A percentile compares a stretch with the other conserved stretches of the same genome.
Evolutionary conservation across 2,329 filamentous ascomycete genomes (phyloP).

Genomic region (Alternaria arborescens): DNA sequence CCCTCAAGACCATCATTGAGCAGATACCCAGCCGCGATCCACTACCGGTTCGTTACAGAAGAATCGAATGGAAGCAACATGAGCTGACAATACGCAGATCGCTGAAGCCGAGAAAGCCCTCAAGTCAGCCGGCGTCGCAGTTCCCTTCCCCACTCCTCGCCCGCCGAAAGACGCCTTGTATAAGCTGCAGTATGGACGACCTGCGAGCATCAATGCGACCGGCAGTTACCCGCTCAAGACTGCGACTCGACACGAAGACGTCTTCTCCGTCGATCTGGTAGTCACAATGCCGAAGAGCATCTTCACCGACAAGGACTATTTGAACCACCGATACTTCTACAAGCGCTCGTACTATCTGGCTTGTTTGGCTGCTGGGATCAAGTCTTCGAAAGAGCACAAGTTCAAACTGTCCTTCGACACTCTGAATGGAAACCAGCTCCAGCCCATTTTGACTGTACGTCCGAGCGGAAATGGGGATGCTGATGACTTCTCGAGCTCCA

Average conservation of each 20-base stretch:
- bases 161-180: conserved; percentile 81
- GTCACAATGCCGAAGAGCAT: conserved; percentile 81
- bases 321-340: conserved; percentile 93
- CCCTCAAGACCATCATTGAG: conserved; percentile 56
- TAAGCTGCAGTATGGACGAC: conserved; percentile 79
- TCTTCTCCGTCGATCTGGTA: conserved; percentile 78
- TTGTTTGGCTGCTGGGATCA: conserved; percentile 76
- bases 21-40: conserved; percentile 61
- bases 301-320: conserved; percentile 94
- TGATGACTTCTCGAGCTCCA: conserved; percentile 49
- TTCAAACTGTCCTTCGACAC: conserved; percentile 70
- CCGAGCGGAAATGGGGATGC: conserved; percentile 45
- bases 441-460: conserved; percentile 69
- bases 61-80: no score
- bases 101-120: conserved; percentile 72
- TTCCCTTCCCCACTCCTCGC: conserved; percentile 85
- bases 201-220: conserved; percentile 82
- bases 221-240: conserved; percentile 86
- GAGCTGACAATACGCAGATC: conserved; percentile 61
- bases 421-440: conserved; percentile 76
- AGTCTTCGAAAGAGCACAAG: conserved; percentile 62
- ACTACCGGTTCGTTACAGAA: conserved; percentile 50
- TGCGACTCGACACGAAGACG: conserved; percentile 69
- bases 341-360: conserved; percentile 92
- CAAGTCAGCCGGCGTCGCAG: conserved; percentile 70